A percentile compares a stretch with the other conserved stretches of the same genome.
Evolutionary conservation across 495 filamentous ascomycete genomes (phyloP).

Genomic region (Neurospora hispaniola): DNA sequence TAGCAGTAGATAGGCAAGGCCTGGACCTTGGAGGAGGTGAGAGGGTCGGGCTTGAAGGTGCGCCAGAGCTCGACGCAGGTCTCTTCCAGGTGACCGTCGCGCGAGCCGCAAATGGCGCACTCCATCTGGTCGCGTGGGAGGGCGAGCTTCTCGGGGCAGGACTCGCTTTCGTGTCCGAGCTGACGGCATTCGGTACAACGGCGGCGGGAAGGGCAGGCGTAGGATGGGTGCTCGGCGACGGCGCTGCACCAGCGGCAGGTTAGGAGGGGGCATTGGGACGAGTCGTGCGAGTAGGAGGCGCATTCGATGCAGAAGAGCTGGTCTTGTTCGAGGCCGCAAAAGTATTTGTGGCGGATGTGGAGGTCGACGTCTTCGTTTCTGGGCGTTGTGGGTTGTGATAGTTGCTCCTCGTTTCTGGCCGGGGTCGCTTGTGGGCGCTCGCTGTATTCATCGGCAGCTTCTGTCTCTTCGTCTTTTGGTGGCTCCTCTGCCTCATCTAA

Average conservation of each 20-base stretch:
- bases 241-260: slow-evolving; percentile 25
- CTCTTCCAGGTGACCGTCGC: slow-evolving; percentile 19
- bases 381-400: neutral
- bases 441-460: neutral
- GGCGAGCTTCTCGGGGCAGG: slow-evolving; percentile 27
- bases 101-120: slow-evolving; percentile 27
- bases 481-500: neutral
- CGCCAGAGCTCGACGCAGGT: slow-evolving; percentile 29
- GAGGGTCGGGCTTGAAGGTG: slow-evolving; percentile 18
- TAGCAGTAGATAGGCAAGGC: slow-evolving; percentile 31
- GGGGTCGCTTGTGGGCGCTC: neutral
- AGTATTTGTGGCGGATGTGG: slow-evolving; percentile 22
- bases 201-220: slow-evolving; percentile 24
- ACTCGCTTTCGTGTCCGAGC: slow-evolving; percentile 21
- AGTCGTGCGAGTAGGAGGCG: slow-evolving; percentile 23
- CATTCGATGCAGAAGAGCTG: slow-evolving; percentile 29
- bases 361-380: slow-evolving; percentile 15
- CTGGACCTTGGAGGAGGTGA: slow-evolving; percentile 23
- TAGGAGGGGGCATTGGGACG: slow-evolving; percentile 20
- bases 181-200: slow-evolving; percentile 32
- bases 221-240: slow-evolving; percentile 18
- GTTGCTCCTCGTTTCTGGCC: neutral
- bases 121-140: slow-evolving; percentile 20
- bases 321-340: slow-evolving; percentile 22
- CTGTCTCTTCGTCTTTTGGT: neutral